Evolutionary conservation across 306 rosid species (phyloP).

Genomic region (Heteromeles arbutifolia): DNA sequence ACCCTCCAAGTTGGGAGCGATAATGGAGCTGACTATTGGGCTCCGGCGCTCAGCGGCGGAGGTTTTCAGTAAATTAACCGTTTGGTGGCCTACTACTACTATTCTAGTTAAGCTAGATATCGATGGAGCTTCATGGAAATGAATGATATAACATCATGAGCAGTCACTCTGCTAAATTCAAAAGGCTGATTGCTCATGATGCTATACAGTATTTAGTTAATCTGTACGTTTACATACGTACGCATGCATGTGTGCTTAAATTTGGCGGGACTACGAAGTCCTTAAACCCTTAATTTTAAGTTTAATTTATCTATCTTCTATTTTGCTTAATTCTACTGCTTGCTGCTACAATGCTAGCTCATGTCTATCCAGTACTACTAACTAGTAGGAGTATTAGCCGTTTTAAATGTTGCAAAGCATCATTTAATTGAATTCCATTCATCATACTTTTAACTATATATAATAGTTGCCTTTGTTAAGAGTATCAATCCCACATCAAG

Average conservation of each 20-base stretch:
- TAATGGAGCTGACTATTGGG: conserved; percentile 98
- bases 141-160: conserved; percentile 94
- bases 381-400: neutral
- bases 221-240: neutral
- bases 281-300: conserved; percentile 7
- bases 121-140: conserved; percentile 29
- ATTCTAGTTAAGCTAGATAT: neutral
- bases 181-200: conserved; percentile 99
- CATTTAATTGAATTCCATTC: conserved; percentile 4
- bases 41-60: conserved; percentile 76
- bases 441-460: neutral
- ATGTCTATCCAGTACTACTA: conserved; percentile 14
- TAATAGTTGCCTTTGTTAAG: neutral
- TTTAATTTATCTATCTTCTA: conserved; percentile 3
- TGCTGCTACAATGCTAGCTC: conserved; percentile 9
- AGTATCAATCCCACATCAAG: no score
- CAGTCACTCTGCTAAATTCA: conserved; percentile 83
- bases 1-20: conserved; percentile 91
- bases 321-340: neutral
- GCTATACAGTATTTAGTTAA: conserved; percentile 51
- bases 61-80: conserved; percentile 44
- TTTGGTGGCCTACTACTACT: conserved; percentile 7
- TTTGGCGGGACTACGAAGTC: conserved; percentile 12
- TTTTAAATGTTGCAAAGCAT: conserved; percentile 5
- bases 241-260: conserved; percentile 6